These are phyloP conservation scores for Termitomyces sp. DNA, from an alignment of 1,284 basidiomycete genomes.

Conservation along the genomic window DNA sequence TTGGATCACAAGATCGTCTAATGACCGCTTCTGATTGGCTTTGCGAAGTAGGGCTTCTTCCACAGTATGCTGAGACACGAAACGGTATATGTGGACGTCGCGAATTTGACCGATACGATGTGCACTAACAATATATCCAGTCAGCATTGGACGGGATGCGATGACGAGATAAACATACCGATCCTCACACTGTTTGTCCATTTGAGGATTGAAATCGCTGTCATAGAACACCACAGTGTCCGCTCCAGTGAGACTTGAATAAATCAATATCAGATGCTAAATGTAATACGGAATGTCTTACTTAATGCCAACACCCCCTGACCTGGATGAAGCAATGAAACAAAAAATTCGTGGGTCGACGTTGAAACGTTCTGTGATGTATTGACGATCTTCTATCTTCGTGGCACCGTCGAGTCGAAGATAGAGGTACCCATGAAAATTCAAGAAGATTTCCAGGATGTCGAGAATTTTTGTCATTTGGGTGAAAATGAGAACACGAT, in stretches of 20 bases:
- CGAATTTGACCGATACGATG: conserved; percentile 96
- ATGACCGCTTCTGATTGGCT: conserved; percentile 90
- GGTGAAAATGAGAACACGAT: conserved; percentile 92
- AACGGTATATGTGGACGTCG: conserved; percentile 96
- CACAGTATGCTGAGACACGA: conserved; percentile 89
- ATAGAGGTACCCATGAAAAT: conserved; percentile 91
- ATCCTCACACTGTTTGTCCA: conserved; percentile 97
- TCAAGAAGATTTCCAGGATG: conserved; percentile 91
- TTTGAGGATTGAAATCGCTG: conserved; percentile 96
- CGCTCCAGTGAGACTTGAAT: conserved; percentile 82
- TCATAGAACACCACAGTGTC: conserved; percentile 97
- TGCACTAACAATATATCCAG: conserved; percentile 47
- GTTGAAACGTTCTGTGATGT: conserved; percentile 96
- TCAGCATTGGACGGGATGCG: not conserved
- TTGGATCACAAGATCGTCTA: conserved; percentile 92
- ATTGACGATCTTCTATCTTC: conserved; percentile 93
- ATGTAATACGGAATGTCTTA: conserved; percentile 32
- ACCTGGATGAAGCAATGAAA: conserved; percentile 91
- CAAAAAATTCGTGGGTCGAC: conserved; percentile 86
- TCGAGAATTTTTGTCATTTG: conserved; percentile 96
- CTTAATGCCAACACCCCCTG: conserved; percentile 97
- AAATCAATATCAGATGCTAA: not conserved
- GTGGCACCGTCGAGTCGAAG: conserved; percentile 91
- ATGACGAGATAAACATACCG: conserved; percentile 42
- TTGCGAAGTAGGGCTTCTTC: conserved; percentile 96